phyloP scores from a whole-genome alignment of 1,139 yeast genomes.

The Yamadazyma aaseri region DNA sequence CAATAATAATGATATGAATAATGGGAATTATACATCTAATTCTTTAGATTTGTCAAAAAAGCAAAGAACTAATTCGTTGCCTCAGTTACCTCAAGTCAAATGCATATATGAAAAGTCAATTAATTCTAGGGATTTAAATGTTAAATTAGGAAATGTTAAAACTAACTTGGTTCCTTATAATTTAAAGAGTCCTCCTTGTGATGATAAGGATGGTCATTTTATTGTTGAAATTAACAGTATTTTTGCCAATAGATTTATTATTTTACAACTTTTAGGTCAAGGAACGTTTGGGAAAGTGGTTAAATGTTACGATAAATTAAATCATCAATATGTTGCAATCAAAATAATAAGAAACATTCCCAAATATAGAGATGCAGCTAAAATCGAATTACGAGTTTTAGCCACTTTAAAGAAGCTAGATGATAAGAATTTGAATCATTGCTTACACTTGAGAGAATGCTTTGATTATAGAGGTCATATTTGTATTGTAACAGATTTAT shows the following conservation, averaged over 20 bases:
- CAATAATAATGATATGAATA: slow-evolving; percentile 17
- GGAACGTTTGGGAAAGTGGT: slow-evolving; percentile 98
- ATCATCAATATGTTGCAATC: slow-evolving; percentile 74
- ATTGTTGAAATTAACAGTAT: slow-evolving; percentile 57
- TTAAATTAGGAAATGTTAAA: slow-evolving; percentile 42
- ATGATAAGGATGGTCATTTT: slow-evolving; percentile 84
- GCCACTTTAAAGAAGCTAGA: slow-evolving; percentile 80
- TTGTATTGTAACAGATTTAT: slow-evolving; percentile 85
- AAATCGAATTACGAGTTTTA: slow-evolving; percentile 74
- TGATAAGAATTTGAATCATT: slow-evolving; percentile 63
- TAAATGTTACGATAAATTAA: slow-evolving; percentile 59
- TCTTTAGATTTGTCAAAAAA: slow-evolving; percentile 31
- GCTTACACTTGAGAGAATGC: slow-evolving; percentile 82
- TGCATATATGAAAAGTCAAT: slow-evolving; percentile 45
- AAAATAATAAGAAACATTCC: slow-evolving; percentile 84
- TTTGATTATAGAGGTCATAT: slow-evolving; percentile 93
- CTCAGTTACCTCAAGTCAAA: slow-evolving; percentile 61
- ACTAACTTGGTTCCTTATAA: slow-evolving; percentile 43
- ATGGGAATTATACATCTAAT: slow-evolving; percentile 6
- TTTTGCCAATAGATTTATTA: slow-evolving; percentile 68
- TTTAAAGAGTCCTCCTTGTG: slow-evolving; percentile 47
- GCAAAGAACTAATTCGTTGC: slow-evolving; percentile 67
- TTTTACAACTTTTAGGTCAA: slow-evolving; percentile 77
- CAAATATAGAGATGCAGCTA: slow-evolving; percentile 81
- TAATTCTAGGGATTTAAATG: slow-evolving; percentile 29